Conservation (phyloP, 768 basidiomycete genomes). For the Mycena latifolia region DNA sequence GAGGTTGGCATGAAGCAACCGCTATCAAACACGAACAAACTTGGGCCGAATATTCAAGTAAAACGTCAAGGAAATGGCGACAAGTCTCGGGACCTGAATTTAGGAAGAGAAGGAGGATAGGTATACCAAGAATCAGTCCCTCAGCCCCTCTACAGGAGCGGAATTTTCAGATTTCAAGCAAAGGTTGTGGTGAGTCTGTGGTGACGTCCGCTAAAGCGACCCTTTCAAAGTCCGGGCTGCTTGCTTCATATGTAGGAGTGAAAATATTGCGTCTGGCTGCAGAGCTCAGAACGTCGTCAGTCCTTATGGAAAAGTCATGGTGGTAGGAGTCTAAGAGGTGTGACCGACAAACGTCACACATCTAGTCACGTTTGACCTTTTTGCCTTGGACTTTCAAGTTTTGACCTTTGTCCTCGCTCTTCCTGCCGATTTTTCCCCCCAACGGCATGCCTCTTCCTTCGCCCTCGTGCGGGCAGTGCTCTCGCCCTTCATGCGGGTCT, state of each 20-base stretch:
- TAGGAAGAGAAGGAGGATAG: neutral
- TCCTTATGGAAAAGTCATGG: neutral
- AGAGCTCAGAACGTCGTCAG: neutral
- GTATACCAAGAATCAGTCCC: neutral
- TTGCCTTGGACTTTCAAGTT: too few relatives aligned
- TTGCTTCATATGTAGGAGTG: neutral
- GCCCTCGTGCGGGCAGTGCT: too few relatives aligned
- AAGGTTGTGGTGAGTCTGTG: neutral
- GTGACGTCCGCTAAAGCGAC: neutral
- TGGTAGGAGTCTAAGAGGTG: neutral
- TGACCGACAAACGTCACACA: neutral
- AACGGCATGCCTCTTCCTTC: too few relatives aligned
- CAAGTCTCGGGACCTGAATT: neutral
- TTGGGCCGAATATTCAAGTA: neutral
- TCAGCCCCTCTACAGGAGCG: neutral
- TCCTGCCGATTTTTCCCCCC: too few relatives aligned
- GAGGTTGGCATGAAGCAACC: slow-evolving; percentile 37
- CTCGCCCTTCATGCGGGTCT: too few relatives aligned
- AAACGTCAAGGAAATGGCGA: neutral
- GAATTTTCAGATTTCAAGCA: neutral
- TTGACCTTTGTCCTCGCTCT: too few relatives aligned
- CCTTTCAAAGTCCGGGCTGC: neutral
- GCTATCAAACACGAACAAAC: slow-evolving; percentile 30
- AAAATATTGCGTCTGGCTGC: neutral
- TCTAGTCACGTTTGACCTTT: too few relatives aligned